Conservation (phyloP, 1,284 basidiomycete species). For the Xanthoconium separans region DNA sequence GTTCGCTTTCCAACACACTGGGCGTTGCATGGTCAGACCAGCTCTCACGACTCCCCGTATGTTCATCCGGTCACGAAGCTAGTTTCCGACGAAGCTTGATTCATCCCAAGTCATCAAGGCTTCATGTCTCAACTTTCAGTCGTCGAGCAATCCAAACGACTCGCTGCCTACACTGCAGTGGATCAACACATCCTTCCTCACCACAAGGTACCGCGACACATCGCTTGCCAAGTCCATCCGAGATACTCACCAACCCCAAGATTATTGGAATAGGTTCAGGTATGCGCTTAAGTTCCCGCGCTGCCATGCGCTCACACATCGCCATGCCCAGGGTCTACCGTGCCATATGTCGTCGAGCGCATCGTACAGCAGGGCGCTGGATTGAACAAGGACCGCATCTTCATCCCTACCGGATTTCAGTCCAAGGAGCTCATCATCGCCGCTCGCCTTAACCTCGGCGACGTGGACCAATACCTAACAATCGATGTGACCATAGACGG, state of each 20-base stretch:
- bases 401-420: constrained; percentile 96
- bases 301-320: background rate
- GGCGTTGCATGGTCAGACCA: background rate
- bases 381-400: constrained; percentile 79
- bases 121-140: constrained; percentile 31
- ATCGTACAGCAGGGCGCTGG: constrained; percentile 83
- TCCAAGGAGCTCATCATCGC: constrained; percentile 92
- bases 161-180: constrained; percentile 94
- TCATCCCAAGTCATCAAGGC: background rate
- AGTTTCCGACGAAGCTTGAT: background rate
- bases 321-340: constrained; percentile 76
- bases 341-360: constrained; percentile 96
- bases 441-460: constrained; percentile 80
- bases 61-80: background rate
- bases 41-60: constrained; percentile 6
- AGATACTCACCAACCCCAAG: constrained; percentile 39
- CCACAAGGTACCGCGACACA: constrained; percentile 65
- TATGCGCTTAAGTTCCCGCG: constrained; percentile 26
- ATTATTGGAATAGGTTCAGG: constrained; percentile 91
- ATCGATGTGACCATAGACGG: constrained; percentile 98
- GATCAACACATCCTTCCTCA: constrained; percentile 84
- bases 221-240: background rate
- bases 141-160: constrained; percentile 81
- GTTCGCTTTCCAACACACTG: background rate
- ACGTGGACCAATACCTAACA: constrained; percentile 86